Base-by-base conservation (phyloP, 768 basidiomycete genomes). In the Macrolepiota dolichaula region DNA sequence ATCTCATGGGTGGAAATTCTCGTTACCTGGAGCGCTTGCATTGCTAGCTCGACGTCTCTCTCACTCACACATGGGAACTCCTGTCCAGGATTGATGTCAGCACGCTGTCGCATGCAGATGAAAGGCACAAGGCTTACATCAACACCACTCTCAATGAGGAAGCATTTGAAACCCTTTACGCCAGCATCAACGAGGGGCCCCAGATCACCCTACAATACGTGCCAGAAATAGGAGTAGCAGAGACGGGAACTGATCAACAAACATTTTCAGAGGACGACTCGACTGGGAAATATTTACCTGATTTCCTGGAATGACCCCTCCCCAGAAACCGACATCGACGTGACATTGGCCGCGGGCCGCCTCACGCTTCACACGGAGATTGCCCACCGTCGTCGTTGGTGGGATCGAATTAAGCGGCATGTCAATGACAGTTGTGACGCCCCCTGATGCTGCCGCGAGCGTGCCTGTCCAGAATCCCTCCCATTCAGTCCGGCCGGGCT, bases 331-430 rank as follows among this genome's bases (percentile, higher is more conserved):
- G 42, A 95, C 85, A 71, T 96, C 93, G 10, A 85, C 84, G 72
- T 84, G 85, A 67, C 88, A 91, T 68, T 94, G 88, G 2, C 84
- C 85, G 52, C 72, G 67, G 2, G 96, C 93, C 0, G 88, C 91
- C 11, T 71, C 69, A 4, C 85, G 81, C 77, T 98, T 98, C 27
- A 76, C 67, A 50, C 84, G 74, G 9, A 98, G 80, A 69, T 96
- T 86, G 4, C 75, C 76, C 7, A 94, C 82, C 0, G 93, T 95
- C 1, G 94, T 96, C 0, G 97, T 98, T 0, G 97, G 94, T 1
- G 96, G 96, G 57, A 98, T 92, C 1, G 95, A 96, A 73, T 99
- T 98, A 57, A 99, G 79, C 2, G 96, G 97, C 96, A 98, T 99
- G 75, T 98, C 97, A 35, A 98, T 88, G 22, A 98, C 78, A 5